Evolutionary conservation across 441 rosid genomes (phyloP), one percentile per base, ranked within the genome.

Genomic region (Arabidopsis lyrata): DNA sequence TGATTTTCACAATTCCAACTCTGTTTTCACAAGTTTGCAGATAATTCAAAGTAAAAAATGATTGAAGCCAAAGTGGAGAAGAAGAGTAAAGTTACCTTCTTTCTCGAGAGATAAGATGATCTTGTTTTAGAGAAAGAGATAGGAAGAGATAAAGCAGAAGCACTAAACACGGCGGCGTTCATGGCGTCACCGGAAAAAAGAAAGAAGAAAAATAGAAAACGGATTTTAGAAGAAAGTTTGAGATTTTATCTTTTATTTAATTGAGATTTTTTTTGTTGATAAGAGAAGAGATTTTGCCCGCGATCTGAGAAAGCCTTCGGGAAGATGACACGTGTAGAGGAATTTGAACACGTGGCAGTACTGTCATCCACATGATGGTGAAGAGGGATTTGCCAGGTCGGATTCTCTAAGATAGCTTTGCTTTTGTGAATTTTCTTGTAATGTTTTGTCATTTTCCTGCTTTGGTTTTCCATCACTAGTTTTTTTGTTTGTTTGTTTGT

Each of bases 261-360:
- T 66, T 65, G 0, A 41, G 67, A 76, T 34, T 76, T 77, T 77
- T 20, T 59, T 78, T 82, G 87, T 72, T 71, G 96, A 88, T 90
- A 90, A 91, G 97, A 82, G 89, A 85, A 34, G 67, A 73, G 84
- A 66, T 68, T 76, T 81, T 62, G 29, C 80, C 70, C 86, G 97
- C 89, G 88, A 92, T 94, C 97, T 86, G 57, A 70, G 68, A 29
- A 77, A 75, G 58, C 97, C 99, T 88, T 63, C 91, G 79, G 75
- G 1, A 16, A 50, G 2, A 3, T 75, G 92, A 84, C 99, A 92
- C 85, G 91, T 94, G 92, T 85, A 77, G 1, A 31, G 2, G 55
- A 32, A 11, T 13, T 6, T 5, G 16, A 1, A 60, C 83, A 78
- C 86, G 92, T 94, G 99, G 96, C 91, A 3, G 5, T 13, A 52